These are phyloP conservation scores for Saccharomycopsis malanga DNA, from an alignment of 805 yeast genomes.

Conservation along the genomic window DNA sequence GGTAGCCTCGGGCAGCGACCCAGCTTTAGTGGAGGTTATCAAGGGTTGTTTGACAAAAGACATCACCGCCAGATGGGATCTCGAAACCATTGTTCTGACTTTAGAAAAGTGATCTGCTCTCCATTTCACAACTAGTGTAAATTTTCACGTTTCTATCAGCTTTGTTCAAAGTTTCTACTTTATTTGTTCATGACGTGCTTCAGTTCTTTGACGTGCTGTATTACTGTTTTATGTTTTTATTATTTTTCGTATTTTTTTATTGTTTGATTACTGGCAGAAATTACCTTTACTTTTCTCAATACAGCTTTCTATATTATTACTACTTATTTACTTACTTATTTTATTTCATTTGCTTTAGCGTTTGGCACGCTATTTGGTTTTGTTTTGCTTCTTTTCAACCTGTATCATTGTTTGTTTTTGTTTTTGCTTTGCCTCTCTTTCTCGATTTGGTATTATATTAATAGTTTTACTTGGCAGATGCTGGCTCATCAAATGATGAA, in stretches of 20 bases:
- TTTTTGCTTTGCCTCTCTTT: too few species aligned
- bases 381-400: background rate
- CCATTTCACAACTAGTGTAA: background rate
- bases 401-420: too few species aligned
- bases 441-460: too few species aligned
- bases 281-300: background rate
- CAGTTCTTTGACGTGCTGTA: too few species aligned
- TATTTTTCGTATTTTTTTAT: too few species aligned
- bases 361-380: background rate
- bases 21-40: constrained; percentile 32
- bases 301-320: background rate
- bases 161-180: background rate
- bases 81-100: constrained; percentile 27
- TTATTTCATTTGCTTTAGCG: background rate
- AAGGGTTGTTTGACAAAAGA: constrained; percentile 49
- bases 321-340: background rate
- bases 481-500: too few species aligned
- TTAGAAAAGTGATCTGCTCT: constrained; percentile 1
- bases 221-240: background rate
- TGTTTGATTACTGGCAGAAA: too few species aligned
- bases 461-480: too few species aligned
- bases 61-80: constrained; percentile 44
- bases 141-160: background rate
- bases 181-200: background rate
- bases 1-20: constrained; percentile 32